These are phyloP conservation scores for Groenewaldozyma salmanticensis DNA, from an alignment of 805 yeast species.

Conservation along the genomic window DNA sequence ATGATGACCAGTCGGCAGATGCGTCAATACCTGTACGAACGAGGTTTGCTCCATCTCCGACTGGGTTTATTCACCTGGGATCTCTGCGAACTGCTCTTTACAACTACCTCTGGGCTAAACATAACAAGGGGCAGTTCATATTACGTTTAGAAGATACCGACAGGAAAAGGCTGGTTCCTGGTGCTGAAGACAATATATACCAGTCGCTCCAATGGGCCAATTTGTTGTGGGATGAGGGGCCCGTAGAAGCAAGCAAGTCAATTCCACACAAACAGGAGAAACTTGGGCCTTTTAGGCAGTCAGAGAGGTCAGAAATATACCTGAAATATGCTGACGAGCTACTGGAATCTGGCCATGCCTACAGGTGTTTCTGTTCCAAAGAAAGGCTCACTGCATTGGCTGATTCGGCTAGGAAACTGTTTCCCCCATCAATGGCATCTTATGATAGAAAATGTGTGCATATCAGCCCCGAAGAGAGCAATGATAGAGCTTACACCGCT, in stretches of 20 bases:
- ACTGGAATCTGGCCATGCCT: conserved; percentile 61
- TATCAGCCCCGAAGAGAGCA: conserved; percentile 34
- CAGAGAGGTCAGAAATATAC: conserved; percentile 66
- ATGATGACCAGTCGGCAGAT: too few species aligned
- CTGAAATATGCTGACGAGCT: conserved; percentile 45
- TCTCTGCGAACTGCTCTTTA: conserved; percentile 88
- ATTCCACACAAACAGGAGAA: conserved; percentile 27
- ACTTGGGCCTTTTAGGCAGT: conserved; percentile 74
- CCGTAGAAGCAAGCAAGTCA: conserved; percentile 37
- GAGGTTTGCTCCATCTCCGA: conserved; percentile 96
- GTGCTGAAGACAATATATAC: conserved; percentile 76
- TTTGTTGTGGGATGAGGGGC: conserved; percentile 73
- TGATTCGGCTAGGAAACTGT: conserved; percentile 59
- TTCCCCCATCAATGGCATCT: conserved; percentile 86
- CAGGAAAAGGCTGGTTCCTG: conserved; percentile 61
- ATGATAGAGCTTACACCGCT: conserved; percentile 21
- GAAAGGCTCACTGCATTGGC: conserved; percentile 61
- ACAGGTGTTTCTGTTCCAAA: conserved; percentile 77
- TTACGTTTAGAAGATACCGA: conserved; percentile 91
- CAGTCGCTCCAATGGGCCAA: conserved; percentile 72
- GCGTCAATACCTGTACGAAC: conserved; percentile 56
- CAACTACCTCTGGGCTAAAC: conserved; percentile 71
- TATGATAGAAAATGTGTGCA: conserved; percentile 74
- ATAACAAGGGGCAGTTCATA: conserved; percentile 72
- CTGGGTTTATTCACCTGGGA: conserved; percentile 91